Evolutionary conservation across 345 rosid genomes (phyloP).

Genomic region (Populus davidiana): DNA sequence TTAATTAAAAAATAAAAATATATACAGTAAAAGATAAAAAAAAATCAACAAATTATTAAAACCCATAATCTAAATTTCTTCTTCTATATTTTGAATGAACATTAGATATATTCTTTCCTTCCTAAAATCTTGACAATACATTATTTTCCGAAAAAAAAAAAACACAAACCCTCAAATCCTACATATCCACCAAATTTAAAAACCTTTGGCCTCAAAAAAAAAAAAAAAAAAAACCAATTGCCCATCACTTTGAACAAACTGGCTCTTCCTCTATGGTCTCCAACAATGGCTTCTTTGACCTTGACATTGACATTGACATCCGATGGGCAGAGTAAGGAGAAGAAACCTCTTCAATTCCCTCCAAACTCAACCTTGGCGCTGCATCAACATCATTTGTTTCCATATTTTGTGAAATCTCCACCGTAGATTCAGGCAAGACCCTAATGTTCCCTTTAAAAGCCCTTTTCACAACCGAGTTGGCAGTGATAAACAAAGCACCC

Average conservation of each 20-base stretch:
- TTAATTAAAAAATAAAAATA: no score
- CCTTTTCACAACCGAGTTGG: constrained; percentile 2
- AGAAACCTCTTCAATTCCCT: constrained; percentile 58
- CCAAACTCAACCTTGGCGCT: constrained; percentile 47
- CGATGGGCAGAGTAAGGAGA: constrained; percentile 53
- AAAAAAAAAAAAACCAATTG: neutral
- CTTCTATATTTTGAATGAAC: neutral
- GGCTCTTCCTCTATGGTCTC: constrained; percentile 74
- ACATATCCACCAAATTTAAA: neutral
- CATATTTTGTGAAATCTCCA: neutral
- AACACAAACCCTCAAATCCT: neutral
- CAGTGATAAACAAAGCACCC: constrained; percentile 12
- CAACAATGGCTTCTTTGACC: constrained; percentile 77
- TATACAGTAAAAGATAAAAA: no score
- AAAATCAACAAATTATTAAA: neutral
- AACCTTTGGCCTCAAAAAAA: neutral
- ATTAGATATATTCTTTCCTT: neutral
- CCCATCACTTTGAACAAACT: constrained; percentile 17
- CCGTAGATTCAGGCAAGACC: constrained; percentile 29
- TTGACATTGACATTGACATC: constrained; percentile 51
- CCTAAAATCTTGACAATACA: neutral
- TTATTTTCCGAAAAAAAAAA: neutral
- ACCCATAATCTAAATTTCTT: neutral
- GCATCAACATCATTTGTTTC: neutral
- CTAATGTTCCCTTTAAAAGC: constrained; percentile 18